These are phyloP conservation scores for Stromatinia cepivora DNA, from an alignment of 2,329 filamentous ascomycete species.

Conservation along the genomic window DNA sequence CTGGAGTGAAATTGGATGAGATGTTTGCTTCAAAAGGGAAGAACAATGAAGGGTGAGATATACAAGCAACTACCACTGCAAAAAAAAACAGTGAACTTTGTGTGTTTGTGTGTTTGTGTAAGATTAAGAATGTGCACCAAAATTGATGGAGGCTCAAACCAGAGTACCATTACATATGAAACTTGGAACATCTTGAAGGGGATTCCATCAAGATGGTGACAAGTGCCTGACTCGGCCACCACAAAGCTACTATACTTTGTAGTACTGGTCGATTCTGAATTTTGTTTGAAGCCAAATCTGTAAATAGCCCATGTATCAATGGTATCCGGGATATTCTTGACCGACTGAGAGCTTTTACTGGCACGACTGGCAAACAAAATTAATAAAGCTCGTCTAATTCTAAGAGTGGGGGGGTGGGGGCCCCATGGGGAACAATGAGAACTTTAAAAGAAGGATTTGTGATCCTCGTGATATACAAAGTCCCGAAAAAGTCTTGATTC, in stretches of 20 bases:
- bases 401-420: background rate
- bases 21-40: conserved; percentile 85
- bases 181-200: background rate
- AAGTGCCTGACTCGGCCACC: background rate
- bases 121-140: no score
- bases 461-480: background rate
- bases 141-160: background rate
- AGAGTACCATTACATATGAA: background rate
- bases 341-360: background rate
- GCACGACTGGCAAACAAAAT: background rate
- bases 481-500: background rate
- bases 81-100: background rate
- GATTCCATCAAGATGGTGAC: background rate
- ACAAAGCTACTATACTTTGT: background rate
- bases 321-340: background rate
- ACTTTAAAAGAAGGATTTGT: background rate
- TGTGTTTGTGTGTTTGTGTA: background rate
- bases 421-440: background rate
- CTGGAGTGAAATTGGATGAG: conserved; percentile 81
- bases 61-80: conserved; percentile 31
- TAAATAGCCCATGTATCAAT: background rate
- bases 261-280: background rate
- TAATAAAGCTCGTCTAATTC: background rate
- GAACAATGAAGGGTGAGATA: conserved; percentile 84
- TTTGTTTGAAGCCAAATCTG: background rate